Evolutionary conservation across 129 eudicot species (phyloP).

Genomic region (Helichrysum umbraculigerum): DNA sequence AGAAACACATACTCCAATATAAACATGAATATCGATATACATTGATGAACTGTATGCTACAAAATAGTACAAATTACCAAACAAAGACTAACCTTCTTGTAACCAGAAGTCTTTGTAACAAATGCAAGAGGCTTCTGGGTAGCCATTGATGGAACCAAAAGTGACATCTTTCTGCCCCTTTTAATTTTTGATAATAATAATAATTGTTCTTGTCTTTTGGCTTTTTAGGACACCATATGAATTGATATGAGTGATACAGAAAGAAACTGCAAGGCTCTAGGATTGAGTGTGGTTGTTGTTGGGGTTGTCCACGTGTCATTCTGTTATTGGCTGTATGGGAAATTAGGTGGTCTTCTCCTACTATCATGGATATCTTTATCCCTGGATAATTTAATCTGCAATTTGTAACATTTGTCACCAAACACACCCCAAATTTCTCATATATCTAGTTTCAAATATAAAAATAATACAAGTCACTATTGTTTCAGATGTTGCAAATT

Average conservation of each 20-base stretch:
- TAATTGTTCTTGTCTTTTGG: not conserved
- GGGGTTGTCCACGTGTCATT: slow-evolving; percentile 45
- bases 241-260: slow-evolving; percentile 42
- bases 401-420: slow-evolving; percentile 13
- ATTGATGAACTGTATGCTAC: not conserved
- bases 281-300: slow-evolving; percentile 39
- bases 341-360: not conserved
- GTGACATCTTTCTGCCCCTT: slow-evolving; percentile 36
- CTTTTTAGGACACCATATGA: slow-evolving; percentile 17
- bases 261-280: slow-evolving; percentile 32
- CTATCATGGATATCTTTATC: slow-evolving; percentile 13
- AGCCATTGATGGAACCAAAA: slow-evolving; percentile 62
- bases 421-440: not conserved
- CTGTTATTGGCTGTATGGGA: slow-evolving; percentile 37
- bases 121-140: slow-evolving; percentile 54
- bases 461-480: too few relatives aligned
- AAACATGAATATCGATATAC: not conserved
- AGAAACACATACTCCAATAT: not conserved
- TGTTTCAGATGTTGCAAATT: too few relatives aligned
- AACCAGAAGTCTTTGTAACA: slow-evolving; percentile 44
- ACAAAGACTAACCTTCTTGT: slow-evolving; percentile 49
- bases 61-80: not conserved
- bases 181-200: slow-evolving; percentile 15
- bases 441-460: not conserved
- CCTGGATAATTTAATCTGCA: not conserved